phyloP scores from a whole-genome alignment of 306 rosid species.

The Canavalia gladiata region DNA sequence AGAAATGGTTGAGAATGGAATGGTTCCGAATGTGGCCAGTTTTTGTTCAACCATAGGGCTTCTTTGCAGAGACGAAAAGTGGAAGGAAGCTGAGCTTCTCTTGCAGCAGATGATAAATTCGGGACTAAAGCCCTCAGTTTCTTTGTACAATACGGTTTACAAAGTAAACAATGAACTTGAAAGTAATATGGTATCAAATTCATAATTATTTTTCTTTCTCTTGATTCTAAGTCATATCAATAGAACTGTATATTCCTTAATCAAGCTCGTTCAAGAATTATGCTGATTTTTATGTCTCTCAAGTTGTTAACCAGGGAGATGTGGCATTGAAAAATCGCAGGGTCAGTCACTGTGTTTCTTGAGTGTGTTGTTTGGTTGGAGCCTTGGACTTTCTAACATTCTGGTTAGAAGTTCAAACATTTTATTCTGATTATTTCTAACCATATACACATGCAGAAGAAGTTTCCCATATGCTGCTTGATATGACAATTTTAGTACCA shows the following conservation, averaged over 20 bases:
- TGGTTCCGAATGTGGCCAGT: conserved; percentile 74
- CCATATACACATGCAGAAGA: too few species aligned
- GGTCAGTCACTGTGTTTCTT: too few species aligned
- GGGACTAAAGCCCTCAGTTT: conserved; percentile 62
- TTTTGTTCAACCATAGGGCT: conserved; percentile 65
- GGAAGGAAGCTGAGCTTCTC: conserved; percentile 70
- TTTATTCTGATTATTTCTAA: too few species aligned
- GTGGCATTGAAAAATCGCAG: too few species aligned
- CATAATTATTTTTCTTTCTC: neutral
- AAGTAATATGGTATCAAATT: conserved; percentile 20
- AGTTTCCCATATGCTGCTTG: too few species aligned
- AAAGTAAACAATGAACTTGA: conserved; percentile 34
- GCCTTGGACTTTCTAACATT: too few species aligned
- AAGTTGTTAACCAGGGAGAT: too few species aligned
- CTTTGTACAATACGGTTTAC: conserved; percentile 59
- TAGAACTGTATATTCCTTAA: neutral
- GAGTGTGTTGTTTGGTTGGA: too few species aligned
- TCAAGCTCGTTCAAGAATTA: neutral
- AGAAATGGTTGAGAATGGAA: conserved; percentile 72
- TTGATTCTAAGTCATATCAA: neutral
- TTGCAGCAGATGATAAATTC: conserved; percentile 59
- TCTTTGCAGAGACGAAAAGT: conserved; percentile 71
- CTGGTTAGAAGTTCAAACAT: too few species aligned
- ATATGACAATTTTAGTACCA: too few species aligned
- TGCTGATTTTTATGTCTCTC: neutral